Evolutionary conservation across 148 eudicot species (phyloP), one percentile per base, ranked within the genome.

Genomic region (Rhododendron williamsianum): DNA sequence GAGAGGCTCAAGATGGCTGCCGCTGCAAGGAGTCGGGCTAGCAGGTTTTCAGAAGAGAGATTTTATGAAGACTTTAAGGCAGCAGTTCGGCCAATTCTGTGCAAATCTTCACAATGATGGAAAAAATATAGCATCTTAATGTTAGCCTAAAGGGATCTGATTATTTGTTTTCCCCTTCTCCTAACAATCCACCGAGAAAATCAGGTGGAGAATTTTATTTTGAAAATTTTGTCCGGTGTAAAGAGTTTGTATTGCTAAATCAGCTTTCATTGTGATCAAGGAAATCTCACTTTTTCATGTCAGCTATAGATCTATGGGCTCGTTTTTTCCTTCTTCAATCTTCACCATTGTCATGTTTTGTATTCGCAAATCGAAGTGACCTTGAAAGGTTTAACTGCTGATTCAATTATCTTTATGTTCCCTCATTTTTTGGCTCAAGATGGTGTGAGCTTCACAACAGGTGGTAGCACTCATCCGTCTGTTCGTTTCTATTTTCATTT

Each of bases 1-100:
- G 89, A 91, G 56, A 91, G 94, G 84, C 91, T 90, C 65, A 89
- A 92, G 88, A 93, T 94, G 91, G 99, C 98, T 51, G 91, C 90
- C 33, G 97, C 98, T 83, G 99, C 99, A 25, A 96, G 99, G 85
- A 92, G 89, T 85, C 93, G 99, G 72, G 98, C 99, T 49, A 78
- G 86, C 38, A 87, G 89, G 87, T 96, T 96, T 87, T 96, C 97
- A 25, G 97, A 92, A 88, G 91, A 93, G 85, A 93, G 88, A 82
- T 97, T 97, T 86, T 95, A 91, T 76, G 94, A 94, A 72, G 96
- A 95, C 87, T 92, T 93, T 51, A 95, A 94, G 85, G 90, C 92
- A 51, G 90, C 94, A 2, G 33, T 94, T 67, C 87, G 84, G 41
- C 94, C 94, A 13, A 78, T 97, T 89, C 43, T 95, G 9, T 77